Evolutionary conservation across 1,284 basidiomycete genomes (phyloP).

Genomic region (Anthracocystis walkeri): DNA sequence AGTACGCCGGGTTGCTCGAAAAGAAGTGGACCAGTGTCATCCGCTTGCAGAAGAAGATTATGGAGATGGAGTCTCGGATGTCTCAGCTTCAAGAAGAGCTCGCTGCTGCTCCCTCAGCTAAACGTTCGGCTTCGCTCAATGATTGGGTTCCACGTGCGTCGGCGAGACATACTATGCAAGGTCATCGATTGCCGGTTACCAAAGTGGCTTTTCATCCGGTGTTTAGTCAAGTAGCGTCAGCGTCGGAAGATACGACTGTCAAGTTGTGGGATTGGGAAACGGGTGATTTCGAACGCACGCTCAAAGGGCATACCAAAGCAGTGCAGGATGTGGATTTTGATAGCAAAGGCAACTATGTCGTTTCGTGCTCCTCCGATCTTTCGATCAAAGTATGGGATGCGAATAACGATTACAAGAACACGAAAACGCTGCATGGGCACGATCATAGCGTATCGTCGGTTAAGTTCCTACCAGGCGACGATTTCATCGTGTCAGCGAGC

Average conservation of each 20-base stretch:
- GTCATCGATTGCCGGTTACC: constrained; percentile 82
- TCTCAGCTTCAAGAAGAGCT: constrained; percentile 82
- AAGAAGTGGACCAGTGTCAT: constrained; percentile 97
- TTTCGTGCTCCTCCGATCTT: constrained; percentile 88
- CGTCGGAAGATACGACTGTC: constrained; percentile 86
- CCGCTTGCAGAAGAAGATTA: constrained; percentile 84
- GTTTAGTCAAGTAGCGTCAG: constrained; percentile 84
- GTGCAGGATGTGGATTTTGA: constrained; percentile 90
- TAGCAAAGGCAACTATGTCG: constrained; percentile 81
- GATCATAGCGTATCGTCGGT: constrained; percentile 89
- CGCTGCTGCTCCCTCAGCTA: constrained; percentile 74
- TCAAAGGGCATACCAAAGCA: constrained; percentile 91
- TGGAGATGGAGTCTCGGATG: constrained; percentile 82
- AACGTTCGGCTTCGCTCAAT: constrained; percentile 76
- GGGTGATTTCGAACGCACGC: constrained; percentile 87
- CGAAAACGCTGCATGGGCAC: constrained; percentile 86
- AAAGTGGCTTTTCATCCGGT: constrained; percentile 86
- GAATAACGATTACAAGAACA: constrained; percentile 87
- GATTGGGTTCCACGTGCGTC: constrained; percentile 87
- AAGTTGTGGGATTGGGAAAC: constrained; percentile 98
- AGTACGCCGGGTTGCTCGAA: constrained; percentile 84
- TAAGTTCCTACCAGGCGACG: constrained; percentile 85
- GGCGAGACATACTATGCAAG: constrained; percentile 81
- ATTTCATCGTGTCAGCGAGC: constrained; percentile 84
- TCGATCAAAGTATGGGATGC: constrained; percentile 93